Percentiles rank a stretch among this genome's conserved stretches.
Conservation (phyloP, 768 basidiomycete genomes). For the Stropharia rugosoannulata region DNA sequence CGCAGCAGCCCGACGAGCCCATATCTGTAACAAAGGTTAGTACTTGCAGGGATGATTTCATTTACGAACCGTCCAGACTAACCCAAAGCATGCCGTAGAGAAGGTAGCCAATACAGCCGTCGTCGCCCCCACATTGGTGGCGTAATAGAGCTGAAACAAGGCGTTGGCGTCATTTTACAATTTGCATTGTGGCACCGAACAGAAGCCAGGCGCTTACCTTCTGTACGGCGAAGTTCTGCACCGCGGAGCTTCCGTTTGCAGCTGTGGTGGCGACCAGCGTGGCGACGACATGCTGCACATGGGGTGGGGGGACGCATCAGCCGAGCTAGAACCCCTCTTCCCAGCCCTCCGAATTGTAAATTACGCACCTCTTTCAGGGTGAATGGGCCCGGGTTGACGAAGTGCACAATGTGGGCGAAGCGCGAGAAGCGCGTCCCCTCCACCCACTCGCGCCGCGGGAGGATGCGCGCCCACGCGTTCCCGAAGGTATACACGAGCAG, state of each 20-base stretch:
- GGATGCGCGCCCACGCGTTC: constrained; percentile 45
- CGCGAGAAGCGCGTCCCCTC: constrained; percentile 41
- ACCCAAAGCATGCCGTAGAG: constrained; percentile 66
- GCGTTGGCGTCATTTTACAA: not conserved
- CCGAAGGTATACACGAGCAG: constrained; percentile 54
- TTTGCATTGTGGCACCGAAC: not conserved
- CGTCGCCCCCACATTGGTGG: constrained; percentile 50
- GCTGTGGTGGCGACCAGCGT: constrained; percentile 59
- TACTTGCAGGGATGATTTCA: not conserved
- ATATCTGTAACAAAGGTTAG: constrained; percentile 34
- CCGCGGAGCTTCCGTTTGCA: constrained; percentile 49
- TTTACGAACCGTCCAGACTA: constrained; percentile 10
- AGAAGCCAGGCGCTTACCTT: constrained; percentile 30
- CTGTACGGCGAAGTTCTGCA: constrained; percentile 63
- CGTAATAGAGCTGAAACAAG: constrained; percentile 50
- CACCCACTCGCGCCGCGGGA: constrained; percentile 42
- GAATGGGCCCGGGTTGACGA: constrained; percentile 61
- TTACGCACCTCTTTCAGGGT: constrained; percentile 52
- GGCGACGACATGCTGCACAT: constrained; percentile 51
- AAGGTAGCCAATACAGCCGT: constrained; percentile 63
- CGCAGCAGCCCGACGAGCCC: constrained; percentile 59
- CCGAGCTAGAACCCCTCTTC: not conserved
- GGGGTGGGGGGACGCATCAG: not conserved
- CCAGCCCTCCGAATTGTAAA: not conserved
- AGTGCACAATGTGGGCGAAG: constrained; percentile 38